Percentiles rank a stretch among this genome's conserved stretches.
These are phyloP conservation scores for Podospora pseudoanserina DNA, from an alignment of 495 filamentous ascomycete species.

Conservation along the genomic window DNA sequence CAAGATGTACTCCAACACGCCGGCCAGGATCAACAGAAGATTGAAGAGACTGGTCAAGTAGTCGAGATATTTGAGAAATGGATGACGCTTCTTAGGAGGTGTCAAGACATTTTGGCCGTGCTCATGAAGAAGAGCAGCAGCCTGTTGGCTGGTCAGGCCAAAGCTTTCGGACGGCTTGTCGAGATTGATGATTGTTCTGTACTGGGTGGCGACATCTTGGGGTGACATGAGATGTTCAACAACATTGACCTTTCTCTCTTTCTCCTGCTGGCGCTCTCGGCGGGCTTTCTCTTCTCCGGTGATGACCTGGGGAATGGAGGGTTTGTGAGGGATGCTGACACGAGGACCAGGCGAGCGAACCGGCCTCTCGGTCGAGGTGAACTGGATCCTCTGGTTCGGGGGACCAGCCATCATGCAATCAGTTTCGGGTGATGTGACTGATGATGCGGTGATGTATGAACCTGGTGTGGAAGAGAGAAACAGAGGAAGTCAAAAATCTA, in stretches of 20 bases:
- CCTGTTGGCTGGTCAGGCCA: constrained; percentile 25
- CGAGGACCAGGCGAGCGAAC: neutral
- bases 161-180: constrained; percentile 26
- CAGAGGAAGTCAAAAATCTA: neutral
- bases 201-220: constrained; percentile 23
- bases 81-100: constrained; percentile 29
- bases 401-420: neutral
- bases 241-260: constrained; percentile 27
- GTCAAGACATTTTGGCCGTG: constrained; percentile 31
- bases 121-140: constrained; percentile 21
- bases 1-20: constrained; percentile 32
- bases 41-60: constrained; percentile 31
- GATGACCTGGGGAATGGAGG: constrained; percentile 29
- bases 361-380: neutral
- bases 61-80: constrained; percentile 29
- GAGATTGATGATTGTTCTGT: constrained; percentile 29
- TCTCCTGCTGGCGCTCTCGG: constrained; percentile 21
- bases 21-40: constrained; percentile 31
- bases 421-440: neutral
- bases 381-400: neutral
- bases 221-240: constrained; percentile 32
- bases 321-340: neutral
- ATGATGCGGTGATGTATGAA: neutral
- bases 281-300: constrained; percentile 24
- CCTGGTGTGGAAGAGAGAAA: neutral